Base-by-base conservation (phyloP, 208 protist genomes). In the Herpetomonas muscarum region DNA sequence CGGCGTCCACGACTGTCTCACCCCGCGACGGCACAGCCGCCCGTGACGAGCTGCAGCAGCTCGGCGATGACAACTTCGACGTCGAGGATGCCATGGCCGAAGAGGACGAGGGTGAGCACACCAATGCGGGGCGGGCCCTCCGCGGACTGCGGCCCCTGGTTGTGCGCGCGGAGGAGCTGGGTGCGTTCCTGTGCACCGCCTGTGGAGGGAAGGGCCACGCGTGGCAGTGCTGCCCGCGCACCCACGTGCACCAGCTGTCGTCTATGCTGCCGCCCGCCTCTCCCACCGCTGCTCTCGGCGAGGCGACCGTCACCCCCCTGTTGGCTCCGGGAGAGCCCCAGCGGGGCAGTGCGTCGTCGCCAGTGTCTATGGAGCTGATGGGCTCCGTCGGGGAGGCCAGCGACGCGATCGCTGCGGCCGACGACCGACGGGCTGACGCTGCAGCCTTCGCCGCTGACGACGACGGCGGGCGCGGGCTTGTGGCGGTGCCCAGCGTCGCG, bases 401-500 rank as follows among this genome's bases (percentile, higher is more conserved):
- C 26, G 42, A 64, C 2, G 58, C 48, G 19, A 4, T 74, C 7
- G n/a, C n/a, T n/a, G n/a, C n/a, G n/a, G n/a, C n/a, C n/a, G n/a
- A n/a, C n/a, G n/a, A n/a, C n/a, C n/a, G n/a, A n/a, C n/a, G n/a
- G n/a, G n/a, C n/a, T n/a, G n/a, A n/a, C n/a, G n/a, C n/a, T n/a
- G n/a, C n/a, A n/a, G n/a, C n/a, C n/a, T n/a, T n/a, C n/a, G n/a
- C n/a, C n/a, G n/a, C n/a, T n/a, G n/a, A n/a, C n/a, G n/a, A 39
- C 10, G 34, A 15, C 34, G 34, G 6, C 21, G 36, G 15, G 32
- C 12, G 26, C 12, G 10, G 17, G 9, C 26, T 77, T 44, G 61
- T 92, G 22, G 56, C 73, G 25, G 77, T 92, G 21, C 79, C 81
- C 5, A 87, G 78, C 54, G 36, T 55, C 19, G 71, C 70, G 2